Conservation (phyloP, 179 eudicot species). For the Spinacia oleracea region DNA sequence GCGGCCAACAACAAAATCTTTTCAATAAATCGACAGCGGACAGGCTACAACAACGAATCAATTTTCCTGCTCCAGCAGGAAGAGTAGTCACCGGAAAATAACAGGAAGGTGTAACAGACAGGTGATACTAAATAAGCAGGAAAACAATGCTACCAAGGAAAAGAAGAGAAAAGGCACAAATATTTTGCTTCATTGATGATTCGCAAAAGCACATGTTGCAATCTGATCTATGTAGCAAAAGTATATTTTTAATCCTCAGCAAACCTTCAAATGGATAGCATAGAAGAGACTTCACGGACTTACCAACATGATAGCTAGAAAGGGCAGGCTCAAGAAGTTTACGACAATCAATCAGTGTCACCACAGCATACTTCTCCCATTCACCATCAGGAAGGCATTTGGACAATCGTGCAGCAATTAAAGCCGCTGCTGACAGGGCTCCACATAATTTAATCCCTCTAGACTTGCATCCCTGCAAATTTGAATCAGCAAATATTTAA, state of each 20-base stretch:
- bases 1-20: no score
- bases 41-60: neutral
- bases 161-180: neutral
- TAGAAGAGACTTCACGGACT: conserved; percentile 17
- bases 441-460: conserved; percentile 72
- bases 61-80: neutral
- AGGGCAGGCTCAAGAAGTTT: conserved; percentile 74
- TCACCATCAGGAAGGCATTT: conserved; percentile 55
- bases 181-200: neutral
- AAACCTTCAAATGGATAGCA: neutral
- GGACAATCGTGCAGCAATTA: conserved; percentile 65
- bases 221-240: neutral
- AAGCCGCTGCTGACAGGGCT: conserved; percentile 72
- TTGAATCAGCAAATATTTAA: neutral
- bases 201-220: neutral
- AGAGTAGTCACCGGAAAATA: neutral
- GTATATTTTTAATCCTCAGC: neutral
- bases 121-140: neutral
- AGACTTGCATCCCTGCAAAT: conserved; percentile 64
- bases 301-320: conserved; percentile 62
- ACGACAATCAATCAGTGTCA: conserved; percentile 79
- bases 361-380: conserved; percentile 83
- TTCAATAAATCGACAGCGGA: no score
- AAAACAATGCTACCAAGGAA: neutral
- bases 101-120: neutral